Evolutionary conservation across 169 alveolate species (phyloP).

Genomic region (Plasmodium relictum): DNA sequence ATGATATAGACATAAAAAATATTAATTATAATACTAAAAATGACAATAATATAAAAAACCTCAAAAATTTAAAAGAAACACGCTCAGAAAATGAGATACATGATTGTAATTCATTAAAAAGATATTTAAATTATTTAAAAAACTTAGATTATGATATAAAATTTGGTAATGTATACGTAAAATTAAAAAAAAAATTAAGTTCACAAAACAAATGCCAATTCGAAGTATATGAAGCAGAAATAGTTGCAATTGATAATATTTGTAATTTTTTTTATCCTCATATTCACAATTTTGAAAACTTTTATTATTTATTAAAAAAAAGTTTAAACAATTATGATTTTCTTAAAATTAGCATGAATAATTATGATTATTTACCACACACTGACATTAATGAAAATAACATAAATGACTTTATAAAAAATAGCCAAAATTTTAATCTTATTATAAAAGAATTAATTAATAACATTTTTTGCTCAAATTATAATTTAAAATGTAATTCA

Average conservation of each 20-base stretch:
- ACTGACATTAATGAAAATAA: constrained; percentile 34
- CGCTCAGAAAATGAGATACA: background rate
- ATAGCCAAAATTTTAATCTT: constrained; percentile 25
- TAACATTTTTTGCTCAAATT: background rate
- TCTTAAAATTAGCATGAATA: constrained; percentile 14
- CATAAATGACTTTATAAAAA: constrained; percentile 28
- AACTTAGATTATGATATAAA: constrained; percentile 64
- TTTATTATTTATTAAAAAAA: constrained; percentile 39
- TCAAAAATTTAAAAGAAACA: background rate
- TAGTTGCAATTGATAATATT: constrained; percentile 61
- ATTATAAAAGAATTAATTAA: constrained; percentile 20
- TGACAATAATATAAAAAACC: background rate
- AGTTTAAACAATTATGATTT: constrained; percentile 58
- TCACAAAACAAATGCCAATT: constrained; percentile 76
- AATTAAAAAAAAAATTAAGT: constrained; percentile 61
- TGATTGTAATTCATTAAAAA: constrained; percentile 22
- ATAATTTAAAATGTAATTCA: background rate
- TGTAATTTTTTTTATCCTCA: constrained; percentile 26
- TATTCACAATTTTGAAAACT: constrained; percentile 40
- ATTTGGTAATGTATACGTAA: constrained; percentile 58
- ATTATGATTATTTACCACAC: background rate
- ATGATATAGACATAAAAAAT: background rate
- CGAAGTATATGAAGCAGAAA: constrained; percentile 73
- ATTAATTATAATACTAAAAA: background rate
- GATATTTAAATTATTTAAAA: constrained; percentile 22